Evolutionary conservation across 495 filamentous ascomycete species (phyloP), one percentile per base, ranked within the genome.

Genomic region (Talaromyces liani): DNA sequence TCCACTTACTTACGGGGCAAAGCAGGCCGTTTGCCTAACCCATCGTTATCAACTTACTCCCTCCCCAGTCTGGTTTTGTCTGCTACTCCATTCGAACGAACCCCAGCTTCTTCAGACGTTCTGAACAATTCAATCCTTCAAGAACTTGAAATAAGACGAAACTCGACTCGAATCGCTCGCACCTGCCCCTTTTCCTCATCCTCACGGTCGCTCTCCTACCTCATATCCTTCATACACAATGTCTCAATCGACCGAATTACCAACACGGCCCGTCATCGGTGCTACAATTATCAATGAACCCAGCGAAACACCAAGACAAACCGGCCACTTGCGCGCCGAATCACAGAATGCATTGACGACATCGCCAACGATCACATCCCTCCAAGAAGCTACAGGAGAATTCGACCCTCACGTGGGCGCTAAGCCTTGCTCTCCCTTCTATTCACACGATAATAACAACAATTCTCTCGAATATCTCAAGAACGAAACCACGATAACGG

Each of bases 341-440:
- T 24, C 60, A 10, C 45, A 47, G 29, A 31, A 41, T 33, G 24
- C n/a, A 16, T 33, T 53, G 16, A 20, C 45, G 12, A 18, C 41
- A n/a, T 62, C 47, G 29, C 34, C 63, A 18, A 64, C 55, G 10
- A 53, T 51, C 27, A 18, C 39, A 9, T 64, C 63, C 14, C n/a
- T 64, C 18, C 41, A 5, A 34, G 24, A 59, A 59, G 24, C 34
- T 25, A 20, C 59, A 9, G n/a, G 36, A 31, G 77, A 81, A 12
- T 81, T 75, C 65, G 76, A 81, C 61, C 79, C 79, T 12, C 68
- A 64, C 10, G 59, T 77, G 49, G 74, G 73, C 47, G 77, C 79
- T 39, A 79, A 80, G 39, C 84, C 84, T 18, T 85, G 71, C 68
- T 85, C 83, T 0, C 82, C 85, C 18, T 87, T 87, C 76, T 87